A percentile compares a stretch with the other conserved stretches of the same genome.
Conservation (phyloP, 1,284 basidiomycete genomes). For the Cryptococcus sp. region DNA sequence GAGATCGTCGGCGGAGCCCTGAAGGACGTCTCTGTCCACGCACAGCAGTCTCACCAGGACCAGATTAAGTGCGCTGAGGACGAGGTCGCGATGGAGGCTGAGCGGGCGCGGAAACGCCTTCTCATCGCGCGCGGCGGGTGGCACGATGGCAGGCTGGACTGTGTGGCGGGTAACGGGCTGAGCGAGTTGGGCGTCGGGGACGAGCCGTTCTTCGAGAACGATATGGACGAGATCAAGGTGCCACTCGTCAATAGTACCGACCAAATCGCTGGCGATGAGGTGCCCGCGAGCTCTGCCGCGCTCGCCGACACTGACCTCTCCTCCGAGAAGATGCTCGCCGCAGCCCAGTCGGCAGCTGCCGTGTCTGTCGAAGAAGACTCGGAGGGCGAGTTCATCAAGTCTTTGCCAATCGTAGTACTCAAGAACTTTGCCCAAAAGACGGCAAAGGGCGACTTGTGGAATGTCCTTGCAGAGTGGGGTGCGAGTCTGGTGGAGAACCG, state of each 20-base stretch:
- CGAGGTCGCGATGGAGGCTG: conserved; percentile 22
- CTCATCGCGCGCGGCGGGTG: conserved; percentile 60
- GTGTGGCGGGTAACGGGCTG: conserved; percentile 77
- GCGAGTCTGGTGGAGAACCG: conserved; percentile 74
- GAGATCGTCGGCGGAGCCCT: conserved; percentile 72
- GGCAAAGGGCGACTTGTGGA: conserved; percentile 66
- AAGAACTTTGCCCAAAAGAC: conserved; percentile 69
- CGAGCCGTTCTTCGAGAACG: conserved; percentile 55
- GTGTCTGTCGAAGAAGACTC: conserved; percentile 34
- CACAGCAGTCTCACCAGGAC: conserved; percentile 50
- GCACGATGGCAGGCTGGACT: conserved; percentile 78
- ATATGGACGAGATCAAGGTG: conserved; percentile 46
- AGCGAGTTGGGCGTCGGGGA: conserved; percentile 76
- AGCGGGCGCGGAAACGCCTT: conserved; percentile 13
- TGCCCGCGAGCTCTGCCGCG: conserved; percentile 22
- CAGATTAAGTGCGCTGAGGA: conserved; percentile 28
- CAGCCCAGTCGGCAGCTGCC: conserved; percentile 2
- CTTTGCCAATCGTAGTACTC: conserved; percentile 80
- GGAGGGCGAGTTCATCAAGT: conserved; percentile 55
- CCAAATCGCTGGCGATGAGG: conserved; percentile 33
- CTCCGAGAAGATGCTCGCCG: conserved; percentile 2
- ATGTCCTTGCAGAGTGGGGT: conserved; percentile 79
- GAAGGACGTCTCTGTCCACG: conserved; percentile 55
- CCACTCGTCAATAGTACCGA: conserved; percentile 33
- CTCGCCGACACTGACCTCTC: conserved; percentile 18